Evolutionary conservation across 129 eudicot genomes (phyloP), one percentile per base, ranked within the genome.

Genomic region (Chrysanthemum makinoi): DNA sequence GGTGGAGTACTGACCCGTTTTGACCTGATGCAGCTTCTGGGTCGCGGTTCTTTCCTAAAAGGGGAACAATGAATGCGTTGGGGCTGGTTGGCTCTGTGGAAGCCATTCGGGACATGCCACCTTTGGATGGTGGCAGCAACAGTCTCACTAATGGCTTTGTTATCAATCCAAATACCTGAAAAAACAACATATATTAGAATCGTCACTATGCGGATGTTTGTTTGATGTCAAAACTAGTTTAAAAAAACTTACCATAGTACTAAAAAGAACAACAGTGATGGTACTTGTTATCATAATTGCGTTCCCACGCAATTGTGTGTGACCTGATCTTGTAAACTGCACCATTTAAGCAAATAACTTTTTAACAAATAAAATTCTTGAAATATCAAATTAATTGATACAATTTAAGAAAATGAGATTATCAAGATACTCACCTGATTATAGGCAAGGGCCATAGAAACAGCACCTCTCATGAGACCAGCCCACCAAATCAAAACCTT

Each of bases 261-360:
- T 86, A 74, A 87, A 80, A 22, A 89, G 96, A 72, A 89, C 96
- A 26, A 89, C 85, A 4, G 90, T 74, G n/a, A 89, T 89, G 2
- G 96, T 89, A 80, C 96, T 89, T 62, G 96, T 89, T 71, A 89
- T 89, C 96, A 89, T 89, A 33, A 89, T 68, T 22, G 94, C 93
- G 60, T 89, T 82, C 10, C 81, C 90, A 43, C 79, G 83, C 63
- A 82, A 28, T 44, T 86, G 85, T 15, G 96, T 89, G 67, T 87
- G 90, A 22, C 96, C 96, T 35, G 64, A n/a, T 15, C 87, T 80
- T 16, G 94, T 89, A 72, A 89, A 89, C 96, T 89, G 84, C 78
- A 84, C 39, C 58, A 80, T 46, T 22, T 9, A 61, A 68, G 13
- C 2, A 19, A 56, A 18, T 48, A 67, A n/a, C 19, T 48, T 24